Conservation (phyloP, 1,284 basidiomycete genomes). For the Taiwanofungus camphoratus region DNA sequence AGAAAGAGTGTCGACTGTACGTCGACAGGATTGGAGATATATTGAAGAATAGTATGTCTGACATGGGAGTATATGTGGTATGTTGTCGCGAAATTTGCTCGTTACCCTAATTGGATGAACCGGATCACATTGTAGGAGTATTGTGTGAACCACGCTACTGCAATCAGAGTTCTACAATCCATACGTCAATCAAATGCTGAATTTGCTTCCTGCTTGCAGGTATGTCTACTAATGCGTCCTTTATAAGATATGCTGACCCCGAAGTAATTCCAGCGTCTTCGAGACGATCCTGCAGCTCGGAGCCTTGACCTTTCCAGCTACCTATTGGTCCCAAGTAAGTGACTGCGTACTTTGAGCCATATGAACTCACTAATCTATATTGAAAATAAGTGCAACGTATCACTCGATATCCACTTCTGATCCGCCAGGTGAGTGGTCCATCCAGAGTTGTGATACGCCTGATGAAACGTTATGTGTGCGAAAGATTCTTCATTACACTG, state of each 20-base stretch:
- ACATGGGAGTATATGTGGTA: constrained; percentile 78
- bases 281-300: constrained; percentile 71
- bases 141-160: constrained; percentile 84
- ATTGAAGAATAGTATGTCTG: constrained; percentile 65
- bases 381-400: constrained; percentile 90
- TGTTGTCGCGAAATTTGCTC: no score
- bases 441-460: not conserved
- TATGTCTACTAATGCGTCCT: constrained; percentile 27
- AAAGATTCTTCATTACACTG: constrained; percentile 79
- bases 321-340: constrained; percentile 82
- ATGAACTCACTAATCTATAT: not conserved
- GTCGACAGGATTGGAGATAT: constrained; percentile 87
- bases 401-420: constrained; percentile 85
- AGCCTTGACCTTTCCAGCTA: constrained; percentile 90
- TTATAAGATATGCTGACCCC: not conserved
- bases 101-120: no score
- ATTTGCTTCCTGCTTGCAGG: constrained; percentile 66
- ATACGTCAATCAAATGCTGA: constrained; percentile 64
- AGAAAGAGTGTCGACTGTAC: constrained; percentile 87
- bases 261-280: constrained; percentile 42
- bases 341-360: not conserved
- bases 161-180: constrained; percentile 74
- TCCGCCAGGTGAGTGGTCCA: constrained; percentile 55
- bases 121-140: constrained; percentile 63
- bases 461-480: no score